Base-by-base conservation (phyloP, 2,329 filamentous ascomycete species). In the Blastomyces silverae region DNA sequence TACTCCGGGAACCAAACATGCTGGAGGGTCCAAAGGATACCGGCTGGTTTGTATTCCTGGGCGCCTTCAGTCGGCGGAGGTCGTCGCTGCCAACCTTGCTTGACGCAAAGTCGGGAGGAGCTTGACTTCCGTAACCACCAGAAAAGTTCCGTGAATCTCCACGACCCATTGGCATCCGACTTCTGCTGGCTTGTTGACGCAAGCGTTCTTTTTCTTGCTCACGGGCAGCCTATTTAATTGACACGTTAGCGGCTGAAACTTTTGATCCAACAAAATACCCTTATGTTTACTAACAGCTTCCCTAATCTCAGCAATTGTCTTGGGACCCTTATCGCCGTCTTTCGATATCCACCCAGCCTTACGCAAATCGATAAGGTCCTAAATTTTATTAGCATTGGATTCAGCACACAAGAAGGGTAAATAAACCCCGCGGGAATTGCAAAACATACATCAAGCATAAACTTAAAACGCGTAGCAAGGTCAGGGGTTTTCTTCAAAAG, bases 71-170 rank as follows among this genome's bases (percentile, higher is more conserved):
- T 71, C 91, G 90, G 68, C 91, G 88, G 66, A 99, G 84, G 75
- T 99, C 94, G 71, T 97, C 92, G 81, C 91, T 92, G 67, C 87
- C 90, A 69, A 99, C 89, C 71, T 90, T 90, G 81, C 94, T 96
- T 71, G 84, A 85, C 61, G 84, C 83, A 73, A 84, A 87, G 72
- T 89, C 87, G 64, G 84, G 83, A 63, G 89, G 86, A 68, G 87
- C 84, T 77, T 90, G 87, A 69, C 74, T 73, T 69, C 85, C 84
- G 76, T 87, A 89, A 71, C 84, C 84, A 67, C 84, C 84, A 56
- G 89, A 91, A 80, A 94, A 94, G 72, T 89, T 88, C 72, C 94
- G 89, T 65, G 88, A 88, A 78, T 97, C 94, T 68, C 91, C 91
- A 72, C 94, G 91, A 67, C 88, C 83, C 25, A 83, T 85, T 64